A percentile compares a stretch with the other conserved stretches of the same genome.
phyloP scores from a whole-genome alignment of 2,329 filamentous ascomycete genomes.

The Colletotrichum tropicicola region DNA sequence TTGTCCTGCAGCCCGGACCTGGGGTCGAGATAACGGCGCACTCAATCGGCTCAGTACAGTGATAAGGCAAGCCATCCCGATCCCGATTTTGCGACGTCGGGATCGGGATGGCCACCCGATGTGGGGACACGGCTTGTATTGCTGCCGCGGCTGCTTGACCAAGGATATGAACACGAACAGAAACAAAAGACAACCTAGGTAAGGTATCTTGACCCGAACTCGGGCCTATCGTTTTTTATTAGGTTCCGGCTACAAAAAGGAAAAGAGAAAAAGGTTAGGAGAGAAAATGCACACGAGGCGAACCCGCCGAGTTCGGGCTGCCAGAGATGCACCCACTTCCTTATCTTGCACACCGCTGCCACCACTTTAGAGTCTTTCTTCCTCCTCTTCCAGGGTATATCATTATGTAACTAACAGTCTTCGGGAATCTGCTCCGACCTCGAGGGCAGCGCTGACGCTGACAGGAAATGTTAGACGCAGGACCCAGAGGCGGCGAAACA shows the following conservation, averaged over 20 bases:
- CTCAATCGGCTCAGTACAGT: neutral
- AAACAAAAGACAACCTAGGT: too few species aligned
- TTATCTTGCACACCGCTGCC: neutral
- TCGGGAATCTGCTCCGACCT: neutral
- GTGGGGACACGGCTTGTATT: neutral
- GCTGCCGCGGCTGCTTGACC: neutral
- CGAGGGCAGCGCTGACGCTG: too few species aligned
- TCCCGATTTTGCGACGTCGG: constrained; percentile 17
- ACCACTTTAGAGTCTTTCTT: neutral
- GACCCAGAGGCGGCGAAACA: too few species aligned
- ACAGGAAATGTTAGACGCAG: too few species aligned
- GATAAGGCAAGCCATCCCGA: constrained; percentile 17
- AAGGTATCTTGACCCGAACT: too few species aligned
- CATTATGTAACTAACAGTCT: neutral
- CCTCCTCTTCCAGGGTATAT: neutral
- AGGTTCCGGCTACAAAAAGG: too few species aligned
- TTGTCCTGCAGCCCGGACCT: neutral
- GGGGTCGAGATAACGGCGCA: neutral
- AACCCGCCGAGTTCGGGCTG: too few species aligned
- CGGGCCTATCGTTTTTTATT: too few species aligned
- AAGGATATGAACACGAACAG: too few species aligned
- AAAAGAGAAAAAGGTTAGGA: too few species aligned
- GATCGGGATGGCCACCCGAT: constrained; percentile 7
- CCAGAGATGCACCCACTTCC: neutral
- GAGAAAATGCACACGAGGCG: too few species aligned